Conservation (phyloP, 257 asterid species). For the Ballota nigra region DNA sequence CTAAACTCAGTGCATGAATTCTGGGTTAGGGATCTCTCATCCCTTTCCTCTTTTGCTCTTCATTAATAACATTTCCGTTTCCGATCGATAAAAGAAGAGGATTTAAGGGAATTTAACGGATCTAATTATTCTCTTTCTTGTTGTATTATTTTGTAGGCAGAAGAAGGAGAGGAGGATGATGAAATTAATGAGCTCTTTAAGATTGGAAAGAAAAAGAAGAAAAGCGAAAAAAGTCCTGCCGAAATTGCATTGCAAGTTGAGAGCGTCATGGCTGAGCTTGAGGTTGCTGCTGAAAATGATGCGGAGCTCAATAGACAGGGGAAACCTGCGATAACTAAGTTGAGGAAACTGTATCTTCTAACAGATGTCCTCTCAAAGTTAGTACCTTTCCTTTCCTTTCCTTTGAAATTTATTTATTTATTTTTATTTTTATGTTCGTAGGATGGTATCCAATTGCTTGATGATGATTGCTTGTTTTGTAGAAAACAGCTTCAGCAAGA, state of each 20-base stretch:
- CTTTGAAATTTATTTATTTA: neutral
- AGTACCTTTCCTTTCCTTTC: constrained; percentile 21
- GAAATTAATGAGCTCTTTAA: constrained; percentile 77
- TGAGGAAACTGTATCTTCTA: constrained; percentile 84
- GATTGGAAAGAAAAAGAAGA: constrained; percentile 82
- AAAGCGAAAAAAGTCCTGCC: constrained; percentile 80
- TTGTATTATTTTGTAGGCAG: constrained; percentile 55
- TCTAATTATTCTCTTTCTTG: constrained; percentile 1
- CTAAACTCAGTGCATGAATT: neutral
- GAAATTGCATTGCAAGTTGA: constrained; percentile 86
- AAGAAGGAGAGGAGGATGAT: constrained; percentile 89
- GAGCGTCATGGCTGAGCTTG: constrained; percentile 93
- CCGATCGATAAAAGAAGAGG: neutral
- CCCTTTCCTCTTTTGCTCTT: neutral
- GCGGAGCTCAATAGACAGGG: constrained; percentile 81
- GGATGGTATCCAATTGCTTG: constrained; percentile 5
- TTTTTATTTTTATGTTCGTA: constrained; percentile 5
- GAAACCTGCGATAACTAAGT: constrained; percentile 85
- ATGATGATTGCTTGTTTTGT: constrained; percentile 25
- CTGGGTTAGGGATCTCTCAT: neutral
- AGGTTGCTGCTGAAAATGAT: constrained; percentile 90
- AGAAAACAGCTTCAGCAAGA: constrained; percentile 96
- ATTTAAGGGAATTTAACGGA: neutral
- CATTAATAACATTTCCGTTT: neutral
- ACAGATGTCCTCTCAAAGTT: constrained; percentile 88